Conservation (phyloP, 2,329 filamentous ascomycete genomes). For the Ceratocystiopsis sp. region DNA sequence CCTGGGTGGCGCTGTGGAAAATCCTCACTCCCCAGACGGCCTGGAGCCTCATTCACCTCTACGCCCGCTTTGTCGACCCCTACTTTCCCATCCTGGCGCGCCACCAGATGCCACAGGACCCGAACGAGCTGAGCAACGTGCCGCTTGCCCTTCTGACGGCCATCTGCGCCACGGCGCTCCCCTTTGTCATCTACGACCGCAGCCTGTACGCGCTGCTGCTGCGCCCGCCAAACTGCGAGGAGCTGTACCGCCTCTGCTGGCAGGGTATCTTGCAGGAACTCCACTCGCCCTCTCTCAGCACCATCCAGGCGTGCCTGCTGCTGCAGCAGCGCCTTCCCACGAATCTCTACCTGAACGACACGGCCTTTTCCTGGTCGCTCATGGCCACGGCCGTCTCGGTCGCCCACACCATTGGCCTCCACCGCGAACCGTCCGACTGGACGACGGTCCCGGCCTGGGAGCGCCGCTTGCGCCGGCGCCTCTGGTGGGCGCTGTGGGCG, state of each 20-base stretch:
- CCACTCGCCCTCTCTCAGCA: conserved; percentile 17
- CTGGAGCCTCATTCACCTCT: conserved; percentile 21
- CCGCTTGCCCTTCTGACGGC: conserved; percentile 22
- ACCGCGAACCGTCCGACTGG: conserved; percentile 16
- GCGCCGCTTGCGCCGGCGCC: conserved; percentile 14
- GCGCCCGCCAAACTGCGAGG: conserved; percentile 14
- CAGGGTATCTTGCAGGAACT: conserved; percentile 15
- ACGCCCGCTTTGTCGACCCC: conserved; percentile 25
- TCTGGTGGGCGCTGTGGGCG: conserved; percentile 17
- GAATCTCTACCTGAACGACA: conserved; percentile 17
- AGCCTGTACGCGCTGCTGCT: conserved; percentile 16
- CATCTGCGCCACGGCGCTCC: conserved; percentile 25
- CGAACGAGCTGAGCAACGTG: conserved; percentile 16
- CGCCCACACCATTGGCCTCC: conserved; percentile 16
- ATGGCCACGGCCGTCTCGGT: conserved; percentile 17
- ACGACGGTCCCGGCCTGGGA: conserved; percentile 16
- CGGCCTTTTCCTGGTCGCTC: conserved; percentile 17
- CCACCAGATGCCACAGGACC: conserved; percentile 15
- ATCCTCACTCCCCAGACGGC: conserved; percentile 17
- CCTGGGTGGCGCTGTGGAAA: conserved; percentile 14
- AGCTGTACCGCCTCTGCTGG: conserved; percentile 17
- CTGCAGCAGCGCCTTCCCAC: conserved; percentile 17
- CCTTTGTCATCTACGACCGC: conserved; percentile 26
- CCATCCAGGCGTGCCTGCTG: conserved; percentile 17
- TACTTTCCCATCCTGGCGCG: conserved; percentile 25